These are phyloP conservation scores for Corynascus novoguineensis DNA, from an alignment of 495 filamentous ascomycete genomes.

Conservation along the genomic window DNA sequence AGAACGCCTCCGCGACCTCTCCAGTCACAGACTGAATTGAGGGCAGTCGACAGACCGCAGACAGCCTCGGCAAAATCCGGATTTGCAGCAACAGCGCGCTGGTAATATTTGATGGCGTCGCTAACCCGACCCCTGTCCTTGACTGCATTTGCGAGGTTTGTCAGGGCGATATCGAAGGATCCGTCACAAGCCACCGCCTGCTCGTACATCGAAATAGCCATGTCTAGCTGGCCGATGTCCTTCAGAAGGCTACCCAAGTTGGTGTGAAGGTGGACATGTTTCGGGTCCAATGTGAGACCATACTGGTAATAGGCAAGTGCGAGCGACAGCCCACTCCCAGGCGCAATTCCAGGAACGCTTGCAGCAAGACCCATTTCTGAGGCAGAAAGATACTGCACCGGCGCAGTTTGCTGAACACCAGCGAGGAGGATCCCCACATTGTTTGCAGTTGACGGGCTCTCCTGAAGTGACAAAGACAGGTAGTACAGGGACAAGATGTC, in stretches of 20 bases:
- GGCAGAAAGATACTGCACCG: conserved; percentile 31
- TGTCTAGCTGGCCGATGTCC: conserved; percentile 86
- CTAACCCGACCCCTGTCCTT: conserved; percentile 92
- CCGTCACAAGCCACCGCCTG: conserved; percentile 85
- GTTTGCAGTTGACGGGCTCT: conserved; percentile 95
- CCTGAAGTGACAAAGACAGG: conserved; percentile 86
- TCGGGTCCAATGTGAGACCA: conserved; percentile 74
- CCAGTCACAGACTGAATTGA: conserved; percentile 98
- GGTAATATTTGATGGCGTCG: conserved; percentile 91
- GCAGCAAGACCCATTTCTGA: conserved; percentile 33
- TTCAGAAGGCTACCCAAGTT: conserved; percentile 95
- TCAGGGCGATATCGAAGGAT: conserved; percentile 93
- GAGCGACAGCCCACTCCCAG: conserved; percentile 81
- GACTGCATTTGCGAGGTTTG: conserved; percentile 95
- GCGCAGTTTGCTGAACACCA: conserved; percentile 75
- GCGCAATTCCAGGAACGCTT: conserved; percentile 70
- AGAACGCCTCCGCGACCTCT: conserved; percentile 80
- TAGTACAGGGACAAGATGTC: conserved; percentile 97
- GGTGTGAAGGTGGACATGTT: conserved; percentile 96
- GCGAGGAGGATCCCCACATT: conserved; percentile 97
- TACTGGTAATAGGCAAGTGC: conserved; percentile 95
- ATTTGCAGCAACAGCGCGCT: conserved; percentile 80
- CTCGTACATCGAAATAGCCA: conserved; percentile 97
- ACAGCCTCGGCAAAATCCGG: conserved; percentile 97
- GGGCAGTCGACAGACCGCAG: conserved; percentile 89